These are phyloP conservation scores for Tricholoma hemisulphureum DNA, from an alignment of 768 basidiomycete species.

Conservation along the genomic window DNA sequence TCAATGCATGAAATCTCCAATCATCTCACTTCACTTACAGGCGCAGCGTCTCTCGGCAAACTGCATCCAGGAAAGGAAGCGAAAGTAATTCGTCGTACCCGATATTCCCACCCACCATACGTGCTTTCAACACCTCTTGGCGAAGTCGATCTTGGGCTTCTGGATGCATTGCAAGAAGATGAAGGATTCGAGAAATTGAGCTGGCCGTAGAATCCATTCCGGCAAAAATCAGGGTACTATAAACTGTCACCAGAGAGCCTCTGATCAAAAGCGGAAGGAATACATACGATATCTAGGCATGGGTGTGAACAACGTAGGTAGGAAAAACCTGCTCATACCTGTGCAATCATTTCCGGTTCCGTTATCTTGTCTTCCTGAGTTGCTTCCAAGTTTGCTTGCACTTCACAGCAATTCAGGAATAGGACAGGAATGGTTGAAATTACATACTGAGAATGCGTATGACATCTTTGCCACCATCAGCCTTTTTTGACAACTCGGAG, in stretches of 20 bases:
- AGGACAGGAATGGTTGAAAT: background rate
- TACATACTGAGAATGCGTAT: constrained; percentile 24
- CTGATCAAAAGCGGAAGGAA: background rate
- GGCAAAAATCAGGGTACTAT: constrained; percentile 30
- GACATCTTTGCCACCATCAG: constrained; percentile 31
- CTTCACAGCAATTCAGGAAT: constrained; percentile 12
- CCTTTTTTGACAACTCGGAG: constrained; percentile 17
- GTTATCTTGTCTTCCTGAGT: constrained; percentile 29
- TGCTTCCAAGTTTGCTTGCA: constrained; percentile 34
- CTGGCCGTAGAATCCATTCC: constrained; percentile 45
- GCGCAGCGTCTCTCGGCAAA: constrained; percentile 39
- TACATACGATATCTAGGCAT: constrained; percentile 12
- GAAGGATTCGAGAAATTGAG: constrained; percentile 35
- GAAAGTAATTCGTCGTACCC: constrained; percentile 36
- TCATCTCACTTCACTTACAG: constrained; percentile 23
- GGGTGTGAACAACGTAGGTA: background rate
- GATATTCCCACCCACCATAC: constrained; percentile 20
- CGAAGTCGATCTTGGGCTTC: constrained; percentile 35
- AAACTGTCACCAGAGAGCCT: background rate
- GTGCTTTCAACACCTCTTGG: constrained; percentile 31
- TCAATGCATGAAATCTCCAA: too few species aligned
- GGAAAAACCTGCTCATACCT: constrained; percentile 17
- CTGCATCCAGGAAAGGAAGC: constrained; percentile 37
- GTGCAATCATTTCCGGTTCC: constrained; percentile 35
- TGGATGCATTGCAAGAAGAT: constrained; percentile 29